These are phyloP conservation scores for Pseudogymnoascus sp. DNA, from an alignment of 2,329 filamentous ascomycete genomes.

Conservation along the genomic window DNA sequence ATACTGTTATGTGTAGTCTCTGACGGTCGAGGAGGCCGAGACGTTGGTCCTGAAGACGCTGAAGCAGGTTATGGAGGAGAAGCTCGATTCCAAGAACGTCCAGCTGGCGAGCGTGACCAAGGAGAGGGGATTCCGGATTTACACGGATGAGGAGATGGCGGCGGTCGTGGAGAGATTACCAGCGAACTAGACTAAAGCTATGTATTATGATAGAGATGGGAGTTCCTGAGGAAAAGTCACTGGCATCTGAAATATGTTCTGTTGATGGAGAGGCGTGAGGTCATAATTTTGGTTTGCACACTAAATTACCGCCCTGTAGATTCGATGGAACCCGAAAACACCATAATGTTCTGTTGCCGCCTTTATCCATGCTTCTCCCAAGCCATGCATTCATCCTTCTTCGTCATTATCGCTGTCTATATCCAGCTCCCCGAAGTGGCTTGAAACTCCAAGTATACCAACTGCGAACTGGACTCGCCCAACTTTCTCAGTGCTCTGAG, in stretches of 20 bases:
- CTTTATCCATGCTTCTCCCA: background rate
- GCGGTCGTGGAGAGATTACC: constrained; percentile 77
- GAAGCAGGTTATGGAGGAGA: constrained; percentile 99
- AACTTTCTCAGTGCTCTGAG: constrained; percentile 40
- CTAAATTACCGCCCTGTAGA: background rate
- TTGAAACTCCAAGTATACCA: constrained; percentile 69
- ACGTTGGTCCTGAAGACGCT: constrained; percentile 92
- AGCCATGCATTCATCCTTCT: background rate
- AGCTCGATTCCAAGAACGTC: constrained; percentile 96
- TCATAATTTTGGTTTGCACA: background rate
- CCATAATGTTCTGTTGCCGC: background rate
- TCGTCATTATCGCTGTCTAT: constrained; percentile 34
- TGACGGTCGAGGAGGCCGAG: constrained; percentile 88
- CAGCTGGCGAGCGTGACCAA: constrained; percentile 96
- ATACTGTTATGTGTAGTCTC: constrained; percentile 46
- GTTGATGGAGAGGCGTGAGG: background rate
- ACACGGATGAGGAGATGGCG: constrained; percentile 95
- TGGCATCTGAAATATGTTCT: background rate
- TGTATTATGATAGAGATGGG: constrained; percentile 8
- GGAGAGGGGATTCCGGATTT: constrained; percentile 97
- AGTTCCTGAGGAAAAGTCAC: background rate
- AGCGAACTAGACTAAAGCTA: constrained; percentile 41
- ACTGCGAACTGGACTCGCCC: constrained; percentile 67
- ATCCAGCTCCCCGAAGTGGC: constrained; percentile 59
- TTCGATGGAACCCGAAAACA: background rate